Conservation (phyloP, 2,329 filamentous ascomycete genomes). For the Neonectria magnoliae region DNA sequence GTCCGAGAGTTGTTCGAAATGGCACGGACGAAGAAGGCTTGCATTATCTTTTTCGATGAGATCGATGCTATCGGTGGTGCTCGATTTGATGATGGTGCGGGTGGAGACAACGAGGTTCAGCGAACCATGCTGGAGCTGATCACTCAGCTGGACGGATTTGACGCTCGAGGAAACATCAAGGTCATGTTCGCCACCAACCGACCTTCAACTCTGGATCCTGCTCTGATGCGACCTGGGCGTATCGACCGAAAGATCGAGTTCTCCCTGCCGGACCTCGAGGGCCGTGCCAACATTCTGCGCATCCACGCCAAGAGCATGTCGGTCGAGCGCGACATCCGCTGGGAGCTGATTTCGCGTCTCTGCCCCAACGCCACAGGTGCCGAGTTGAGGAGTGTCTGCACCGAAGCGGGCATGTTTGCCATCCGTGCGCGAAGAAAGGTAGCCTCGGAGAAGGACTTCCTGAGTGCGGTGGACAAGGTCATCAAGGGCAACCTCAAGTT, state of each 20-base stretch:
- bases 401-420: constrained; percentile 98
- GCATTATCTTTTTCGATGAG: constrained; percentile 98
- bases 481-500: constrained; percentile 99
- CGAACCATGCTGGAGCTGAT: constrained; percentile 98
- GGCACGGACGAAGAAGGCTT: constrained; percentile 99
- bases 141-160: constrained; percentile 96
- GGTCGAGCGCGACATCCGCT: constrained; percentile 97
- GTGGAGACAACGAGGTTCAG: constrained; percentile 97
- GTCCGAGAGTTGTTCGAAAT: constrained; percentile 99
- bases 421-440: constrained; percentile 96
- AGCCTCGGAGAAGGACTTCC: constrained; percentile 97
- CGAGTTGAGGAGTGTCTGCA: constrained; percentile 94
- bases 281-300: constrained; percentile 94
- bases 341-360: constrained; percentile 96
- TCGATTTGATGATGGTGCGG: constrained; percentile 95
- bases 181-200: constrained; percentile 99
- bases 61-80: constrained; percentile 96
- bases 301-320: constrained; percentile 99
- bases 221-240: constrained; percentile 94
- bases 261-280: constrained; percentile 95
- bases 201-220: constrained; percentile 94
- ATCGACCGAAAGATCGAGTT: constrained; percentile 99
- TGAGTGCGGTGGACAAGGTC: constrained; percentile 98
- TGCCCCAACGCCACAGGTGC: constrained; percentile 98
- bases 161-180: constrained; percentile 97